phyloP scores from a whole-genome alignment of 2,329 filamentous ascomycete genomes.

The Lachnellula suecica region DNA sequence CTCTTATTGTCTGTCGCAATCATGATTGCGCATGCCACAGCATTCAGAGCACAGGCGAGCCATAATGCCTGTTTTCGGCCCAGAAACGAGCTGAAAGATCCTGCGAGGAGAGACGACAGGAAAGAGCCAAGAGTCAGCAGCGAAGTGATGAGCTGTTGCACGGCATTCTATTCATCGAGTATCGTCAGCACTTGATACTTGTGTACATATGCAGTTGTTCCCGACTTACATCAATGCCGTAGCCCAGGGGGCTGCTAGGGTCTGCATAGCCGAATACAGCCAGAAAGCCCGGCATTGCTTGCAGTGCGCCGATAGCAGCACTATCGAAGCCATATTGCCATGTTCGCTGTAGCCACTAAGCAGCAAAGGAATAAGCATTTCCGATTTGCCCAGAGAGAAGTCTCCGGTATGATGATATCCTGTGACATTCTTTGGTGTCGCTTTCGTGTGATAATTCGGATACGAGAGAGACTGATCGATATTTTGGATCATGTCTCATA shows the following conservation, averaged over 20 bases:
- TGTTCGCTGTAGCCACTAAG: no score
- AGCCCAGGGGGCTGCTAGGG: background rate
- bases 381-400: no score
- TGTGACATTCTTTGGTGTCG: no score
- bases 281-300: conserved; percentile 52
- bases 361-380: no score
- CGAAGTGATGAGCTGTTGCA: conserved; percentile 48
- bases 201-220: no score
- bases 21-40: conserved; percentile 43
- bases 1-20: conserved; percentile 40
- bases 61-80: conserved; percentile 40
- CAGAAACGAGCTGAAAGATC: conserved; percentile 37
- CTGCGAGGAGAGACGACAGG: conserved; percentile 42
- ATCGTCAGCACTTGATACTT: no score
- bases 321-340: conserved; percentile 53
- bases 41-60: conserved; percentile 45
- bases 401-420: no score
- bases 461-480: no score
- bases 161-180: no score
- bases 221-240: conserved; percentile 15
- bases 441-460: no score
- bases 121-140: conserved; percentile 49
- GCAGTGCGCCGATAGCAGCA: conserved; percentile 43
- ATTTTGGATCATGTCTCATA: no score
- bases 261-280: conserved; percentile 46